phyloP scores from a whole-genome alignment of 208 protist species.

The Acanthamoeba sp. region DNA sequence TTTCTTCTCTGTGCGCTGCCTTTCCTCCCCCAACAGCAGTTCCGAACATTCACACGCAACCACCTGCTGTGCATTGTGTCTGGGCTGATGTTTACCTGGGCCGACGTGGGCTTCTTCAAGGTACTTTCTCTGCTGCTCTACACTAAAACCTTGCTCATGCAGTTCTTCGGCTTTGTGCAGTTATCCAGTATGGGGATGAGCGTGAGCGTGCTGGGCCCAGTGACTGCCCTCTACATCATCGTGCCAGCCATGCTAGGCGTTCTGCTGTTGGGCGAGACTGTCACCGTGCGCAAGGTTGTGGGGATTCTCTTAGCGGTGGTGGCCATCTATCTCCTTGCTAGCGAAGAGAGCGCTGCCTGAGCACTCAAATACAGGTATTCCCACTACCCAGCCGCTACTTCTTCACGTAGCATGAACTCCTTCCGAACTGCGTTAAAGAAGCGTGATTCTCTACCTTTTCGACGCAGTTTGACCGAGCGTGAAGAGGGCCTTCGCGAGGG shows the following conservation, averaged over 20 bases:
- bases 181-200: conserved; percentile 47
- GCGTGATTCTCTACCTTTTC: too few species aligned
- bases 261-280: neutral
- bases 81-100: conserved; percentile 46
- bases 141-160: neutral
- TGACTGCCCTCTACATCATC: conserved; percentile 52
- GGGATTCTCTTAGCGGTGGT: conserved; percentile 5
- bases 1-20: conserved; percentile 61
- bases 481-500: too few species aligned
- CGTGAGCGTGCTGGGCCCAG: conserved; percentile 62
- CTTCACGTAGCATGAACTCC: too few species aligned
- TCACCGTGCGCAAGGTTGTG: neutral
- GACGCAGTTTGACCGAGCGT: too few species aligned
- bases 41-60: neutral
- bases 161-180: neutral
- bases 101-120: conserved; percentile 69
- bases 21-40: conserved; percentile 34
- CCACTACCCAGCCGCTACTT: too few species aligned
- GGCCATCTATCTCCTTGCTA: conserved; percentile 31
- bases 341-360: neutral
- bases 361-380: neutral
- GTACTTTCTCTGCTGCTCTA: neutral
- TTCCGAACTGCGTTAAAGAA: too few species aligned
- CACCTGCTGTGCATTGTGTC: neutral
- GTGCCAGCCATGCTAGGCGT: conserved; percentile 60